These are phyloP conservation scores for Teunomyces gatunensis DNA, from an alignment of 805 yeast species.

Conservation along the genomic window DNA sequence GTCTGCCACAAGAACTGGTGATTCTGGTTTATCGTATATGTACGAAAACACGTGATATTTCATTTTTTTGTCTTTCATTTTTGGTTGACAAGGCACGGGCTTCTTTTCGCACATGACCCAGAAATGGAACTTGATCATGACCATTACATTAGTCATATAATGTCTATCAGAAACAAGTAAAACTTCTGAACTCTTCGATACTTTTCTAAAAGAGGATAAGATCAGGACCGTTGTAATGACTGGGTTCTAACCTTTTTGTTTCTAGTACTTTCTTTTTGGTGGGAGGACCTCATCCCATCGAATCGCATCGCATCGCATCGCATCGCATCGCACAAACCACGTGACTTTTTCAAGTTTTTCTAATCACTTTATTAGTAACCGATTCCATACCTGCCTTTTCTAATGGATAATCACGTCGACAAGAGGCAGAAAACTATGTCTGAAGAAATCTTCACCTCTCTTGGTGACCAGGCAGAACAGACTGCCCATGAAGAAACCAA, in stretches of 20 bases:
- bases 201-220: too few relatives aligned
- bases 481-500: slow-evolving; percentile 21
- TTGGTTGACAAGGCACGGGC: neutral
- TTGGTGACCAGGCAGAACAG: slow-evolving; percentile 41
- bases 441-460: slow-evolving; percentile 23
- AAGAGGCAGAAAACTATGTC: slow-evolving; percentile 15
- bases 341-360: slow-evolving; percentile 5
- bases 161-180: neutral
- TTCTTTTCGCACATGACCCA: neutral
- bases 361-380: neutral
- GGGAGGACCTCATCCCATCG: neutral
- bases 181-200: too few relatives aligned
- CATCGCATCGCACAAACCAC: slow-evolving; percentile 4
- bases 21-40: neutral
- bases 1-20: too few relatives aligned
- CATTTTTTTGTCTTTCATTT: neutral
- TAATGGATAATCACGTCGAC: slow-evolving; percentile 10
- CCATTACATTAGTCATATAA: too few relatives aligned
- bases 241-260: neutral
- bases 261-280: neutral
- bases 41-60: neutral
- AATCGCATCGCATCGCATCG: neutral
- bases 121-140: too few relatives aligned
- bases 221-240: neutral
- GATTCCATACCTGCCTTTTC: neutral